Percentiles rank a stretch among this genome's conserved stretches.
Evolutionary conservation across 768 basidiomycete species (phyloP).

Genomic region (Serendipita vermifera): DNA sequence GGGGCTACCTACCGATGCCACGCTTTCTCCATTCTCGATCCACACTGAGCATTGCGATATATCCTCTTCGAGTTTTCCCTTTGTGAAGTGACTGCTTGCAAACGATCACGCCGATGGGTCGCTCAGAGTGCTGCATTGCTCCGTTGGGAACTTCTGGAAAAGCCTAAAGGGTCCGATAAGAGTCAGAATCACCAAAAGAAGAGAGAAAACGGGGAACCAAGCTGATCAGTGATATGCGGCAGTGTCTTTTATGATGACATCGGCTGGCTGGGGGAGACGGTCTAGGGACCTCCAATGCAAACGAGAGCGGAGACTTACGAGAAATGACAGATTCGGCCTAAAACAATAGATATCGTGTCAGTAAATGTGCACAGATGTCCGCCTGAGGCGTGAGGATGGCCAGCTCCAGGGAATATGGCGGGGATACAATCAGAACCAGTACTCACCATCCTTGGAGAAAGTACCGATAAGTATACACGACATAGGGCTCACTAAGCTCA

Average conservation of each 20-base stretch:
- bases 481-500: constrained; percentile 92
- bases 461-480: constrained; percentile 92
- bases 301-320: constrained; percentile 32
- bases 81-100: constrained; percentile 92
- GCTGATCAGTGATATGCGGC: no score
- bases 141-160: background rate
- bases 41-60: constrained; percentile 97
- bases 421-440: background rate
- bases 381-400: constrained; percentile 12
- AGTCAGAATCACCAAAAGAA: background rate
- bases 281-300: background rate
- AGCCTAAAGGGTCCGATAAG: background rate
- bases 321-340: constrained; percentile 83
- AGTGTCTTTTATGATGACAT: no score
- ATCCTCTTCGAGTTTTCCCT: constrained; percentile 67
- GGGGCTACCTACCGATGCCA: constrained; percentile 64
- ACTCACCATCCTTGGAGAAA: constrained; percentile 91
- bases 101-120: constrained; percentile 82
- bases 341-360: constrained; percentile 16
- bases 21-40: constrained; percentile 70
- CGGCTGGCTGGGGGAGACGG: background rate
- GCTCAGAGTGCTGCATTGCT: constrained; percentile 11
- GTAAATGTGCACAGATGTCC: constrained; percentile 25
- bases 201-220: no score
- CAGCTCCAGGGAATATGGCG: background rate